A percentile compares a stretch with the other conserved stretches of the same genome.
These are phyloP conservation scores for Monosporozyma yasuniensis DNA, from an alignment of 805 yeast species.

Conservation along the genomic window DNA sequence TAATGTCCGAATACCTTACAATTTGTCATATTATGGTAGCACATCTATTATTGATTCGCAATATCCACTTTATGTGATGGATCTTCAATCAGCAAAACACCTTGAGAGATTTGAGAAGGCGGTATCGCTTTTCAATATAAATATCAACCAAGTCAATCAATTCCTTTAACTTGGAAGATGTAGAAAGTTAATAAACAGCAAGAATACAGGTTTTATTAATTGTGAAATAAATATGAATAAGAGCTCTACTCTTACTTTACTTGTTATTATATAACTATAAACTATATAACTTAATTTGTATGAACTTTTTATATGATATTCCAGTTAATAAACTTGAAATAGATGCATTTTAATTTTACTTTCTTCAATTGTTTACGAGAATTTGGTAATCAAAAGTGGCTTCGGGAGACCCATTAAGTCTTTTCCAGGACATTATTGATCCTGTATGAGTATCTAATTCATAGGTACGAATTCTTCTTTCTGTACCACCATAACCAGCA, in stretches of 20 bases:
- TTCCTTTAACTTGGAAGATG: constrained; percentile 29
- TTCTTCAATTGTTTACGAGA: constrained; percentile 17
- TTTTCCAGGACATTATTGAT: constrained; percentile 56
- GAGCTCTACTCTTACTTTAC: not conserved
- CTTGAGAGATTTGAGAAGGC: constrained; percentile 12
- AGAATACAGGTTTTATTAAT: not conserved
- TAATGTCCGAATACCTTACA: constrained; percentile 18
- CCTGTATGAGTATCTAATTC: constrained; percentile 48
- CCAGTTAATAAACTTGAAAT: not conserved
- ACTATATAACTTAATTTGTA: not conserved
- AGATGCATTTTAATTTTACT: not conserved
- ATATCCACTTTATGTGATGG: constrained; percentile 18
- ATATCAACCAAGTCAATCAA: constrained; percentile 23
- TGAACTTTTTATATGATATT: not conserved
- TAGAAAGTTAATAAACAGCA: not conserved
- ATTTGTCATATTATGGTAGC: constrained; percentile 21
- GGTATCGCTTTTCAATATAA: constrained; percentile 14
- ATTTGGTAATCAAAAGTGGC: constrained; percentile 41
- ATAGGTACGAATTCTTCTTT: constrained; percentile 69
- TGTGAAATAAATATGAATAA: not conserved
- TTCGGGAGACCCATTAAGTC: constrained; percentile 50
- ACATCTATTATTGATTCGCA: constrained; percentile 17
- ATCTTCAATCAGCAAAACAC: constrained; percentile 10
- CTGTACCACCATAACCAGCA: constrained; percentile 82
- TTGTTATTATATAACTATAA: not conserved